Evolutionary conservation across 148 eudicot genomes (phyloP).

Genomic region (Spergularia bocconei): DNA sequence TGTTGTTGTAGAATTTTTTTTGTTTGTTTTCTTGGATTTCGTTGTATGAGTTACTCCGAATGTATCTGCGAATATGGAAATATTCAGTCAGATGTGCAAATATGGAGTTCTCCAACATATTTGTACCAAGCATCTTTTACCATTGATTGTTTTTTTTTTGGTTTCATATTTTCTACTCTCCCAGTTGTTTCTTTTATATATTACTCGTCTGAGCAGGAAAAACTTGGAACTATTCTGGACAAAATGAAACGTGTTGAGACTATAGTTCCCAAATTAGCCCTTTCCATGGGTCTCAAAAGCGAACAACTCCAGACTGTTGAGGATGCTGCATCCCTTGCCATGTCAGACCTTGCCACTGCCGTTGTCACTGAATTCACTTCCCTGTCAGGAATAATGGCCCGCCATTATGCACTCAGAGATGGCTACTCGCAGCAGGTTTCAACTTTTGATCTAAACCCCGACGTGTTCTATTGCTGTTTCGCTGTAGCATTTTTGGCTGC

Average conservation of each 20-base stretch:
- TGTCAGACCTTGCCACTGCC: constrained; percentile 97
- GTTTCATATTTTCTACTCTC: not conserved
- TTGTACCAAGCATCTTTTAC: not conserved
- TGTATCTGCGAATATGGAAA: too few relatives aligned
- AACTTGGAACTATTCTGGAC: constrained; percentile 96
- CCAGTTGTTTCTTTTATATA: constrained; percentile 11
- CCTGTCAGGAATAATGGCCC: constrained; percentile 89
- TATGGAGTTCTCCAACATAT: not conserved
- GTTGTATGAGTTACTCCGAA: too few relatives aligned
- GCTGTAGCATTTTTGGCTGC: not conserved
- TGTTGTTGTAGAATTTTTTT: too few relatives aligned
- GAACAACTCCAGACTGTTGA: constrained; percentile 46
- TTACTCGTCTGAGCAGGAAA: constrained; percentile 54
- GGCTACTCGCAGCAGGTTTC: constrained; percentile 88
- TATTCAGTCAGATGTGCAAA: not conserved
- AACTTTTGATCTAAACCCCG: not conserved
- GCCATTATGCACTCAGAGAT: constrained; percentile 93
- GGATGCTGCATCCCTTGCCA: constrained; percentile 87
- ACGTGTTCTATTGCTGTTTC: not conserved
- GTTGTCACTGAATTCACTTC: constrained; percentile 96
- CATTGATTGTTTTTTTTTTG: not conserved
- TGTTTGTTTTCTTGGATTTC: too few relatives aligned
- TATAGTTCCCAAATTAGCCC: constrained; percentile 53
- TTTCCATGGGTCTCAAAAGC: constrained; percentile 46
- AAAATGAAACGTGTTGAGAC: constrained; percentile 77